Base-by-base conservation (phyloP, 257 asterid genomes). In the Nicotiana otophora region DNA sequence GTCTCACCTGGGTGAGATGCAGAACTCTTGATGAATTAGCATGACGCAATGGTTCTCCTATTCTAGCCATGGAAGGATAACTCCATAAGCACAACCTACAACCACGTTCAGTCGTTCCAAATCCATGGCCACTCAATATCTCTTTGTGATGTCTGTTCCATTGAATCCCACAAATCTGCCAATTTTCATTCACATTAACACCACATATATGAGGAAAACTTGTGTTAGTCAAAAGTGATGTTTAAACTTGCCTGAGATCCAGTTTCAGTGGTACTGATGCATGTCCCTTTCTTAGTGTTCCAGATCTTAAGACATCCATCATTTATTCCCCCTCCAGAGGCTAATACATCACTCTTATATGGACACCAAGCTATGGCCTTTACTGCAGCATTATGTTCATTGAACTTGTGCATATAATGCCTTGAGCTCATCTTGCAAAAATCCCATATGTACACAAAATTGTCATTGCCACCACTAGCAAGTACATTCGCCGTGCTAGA, bases 361-460 rank as follows among this genome's bases (percentile, higher is more conserved):
- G 97, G 98, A 87, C 97, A 93, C 98, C 98, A 93, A 3, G 96
- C 96, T 15, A 95, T 90, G 81, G 98, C 98, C 81, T 93, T 95
- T 20, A 95, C 98, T 3, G 95, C 96, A 36, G 95, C 97, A 16
- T 64, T 16, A 85, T 93, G 98, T 15, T 81, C 89, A 78, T 65
- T 83, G 77, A 93, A 81, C 62, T 88, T 54, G 83, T 89, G 77
- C 81, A 90, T 1, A 51, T 87, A 86, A 60, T 86, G 78, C 60
- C 54, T 84, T 17, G 93, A 86, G 81, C 88, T 86, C 98, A 90
- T 91, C 82, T 89, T 90, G 68, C 87, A 81, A 1, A 91, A 89
- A n/a, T 91, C 88, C 96, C 96, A 93, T 80, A 95, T 82, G 86
- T 87, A 91, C 42, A 95, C 84, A 31, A 80, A 62, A 78, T 87